Percentiles rank a stretch among this genome's conserved stretches.
phyloP scores from a whole-genome alignment of 2,329 filamentous ascomycete species.

The Parastagonospora avenae region DNA sequence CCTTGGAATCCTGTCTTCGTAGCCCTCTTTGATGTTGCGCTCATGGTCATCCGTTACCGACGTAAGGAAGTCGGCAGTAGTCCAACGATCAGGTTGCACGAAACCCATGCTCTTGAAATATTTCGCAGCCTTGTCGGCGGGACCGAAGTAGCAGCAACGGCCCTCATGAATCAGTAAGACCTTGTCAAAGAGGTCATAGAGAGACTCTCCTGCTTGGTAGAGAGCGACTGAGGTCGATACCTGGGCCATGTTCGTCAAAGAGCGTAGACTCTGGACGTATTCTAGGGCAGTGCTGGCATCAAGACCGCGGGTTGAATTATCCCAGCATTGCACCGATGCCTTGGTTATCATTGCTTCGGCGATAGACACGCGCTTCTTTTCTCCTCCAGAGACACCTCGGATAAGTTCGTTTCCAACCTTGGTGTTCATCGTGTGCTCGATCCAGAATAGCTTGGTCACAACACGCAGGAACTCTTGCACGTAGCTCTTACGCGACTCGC shows the following conservation, averaged over 20 bases:
- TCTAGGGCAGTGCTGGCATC: slow-evolving; percentile 76
- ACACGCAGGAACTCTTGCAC: slow-evolving; percentile 67
- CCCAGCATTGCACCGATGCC: slow-evolving; percentile 48
- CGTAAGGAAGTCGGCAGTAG: slow-evolving; percentile 73
- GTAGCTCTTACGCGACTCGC: slow-evolving; percentile 65
- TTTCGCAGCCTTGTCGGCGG: slow-evolving; percentile 62
- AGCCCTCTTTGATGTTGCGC: slow-evolving; percentile 61
- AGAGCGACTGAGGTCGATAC: slow-evolving; percentile 70
- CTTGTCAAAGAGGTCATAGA: slow-evolving; percentile 48
- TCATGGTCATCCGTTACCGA: slow-evolving; percentile 70
- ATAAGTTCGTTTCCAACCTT: slow-evolving; percentile 70
- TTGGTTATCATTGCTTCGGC: slow-evolving; percentile 56
- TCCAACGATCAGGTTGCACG: slow-evolving; percentile 68
- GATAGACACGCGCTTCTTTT: slow-evolving; percentile 56
- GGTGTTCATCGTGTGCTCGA: slow-evolving; percentile 73
- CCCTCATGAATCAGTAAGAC: slow-evolving; percentile 50
- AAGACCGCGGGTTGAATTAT: slow-evolving; percentile 73
- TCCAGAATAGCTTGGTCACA: slow-evolving; percentile 73
- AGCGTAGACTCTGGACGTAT: slow-evolving; percentile 70
- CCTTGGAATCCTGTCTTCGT: slow-evolving; percentile 61
- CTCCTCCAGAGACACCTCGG: slow-evolving; percentile 58
- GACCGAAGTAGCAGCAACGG: slow-evolving; percentile 64
- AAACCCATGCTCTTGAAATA: slow-evolving; percentile 73
- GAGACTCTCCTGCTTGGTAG: slow-evolving; percentile 65
- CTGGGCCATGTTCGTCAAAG: slow-evolving; percentile 67